These are phyloP conservation scores for Penicillium samsonianum DNA, from an alignment of 495 filamentous ascomycete genomes.

Conservation along the genomic window DNA sequence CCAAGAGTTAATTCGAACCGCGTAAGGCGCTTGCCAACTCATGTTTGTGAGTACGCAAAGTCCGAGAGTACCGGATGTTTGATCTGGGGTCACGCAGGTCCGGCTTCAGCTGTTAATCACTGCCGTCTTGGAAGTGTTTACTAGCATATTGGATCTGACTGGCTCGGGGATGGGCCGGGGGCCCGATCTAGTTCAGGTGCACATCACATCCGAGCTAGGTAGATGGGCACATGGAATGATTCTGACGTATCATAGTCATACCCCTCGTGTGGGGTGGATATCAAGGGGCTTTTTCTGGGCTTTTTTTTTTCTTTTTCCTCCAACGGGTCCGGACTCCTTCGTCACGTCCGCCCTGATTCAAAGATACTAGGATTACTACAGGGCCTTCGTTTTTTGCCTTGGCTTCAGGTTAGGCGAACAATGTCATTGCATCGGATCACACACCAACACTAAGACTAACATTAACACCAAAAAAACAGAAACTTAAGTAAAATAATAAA, in stretches of 20 bases:
- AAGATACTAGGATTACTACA: constrained; percentile 2
- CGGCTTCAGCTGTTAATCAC: constrained; percentile 13
- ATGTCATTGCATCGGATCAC: not conserved
- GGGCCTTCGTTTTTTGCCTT: not conserved
- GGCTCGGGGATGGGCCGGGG: constrained; percentile 12
- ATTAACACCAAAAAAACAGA: not conserved
- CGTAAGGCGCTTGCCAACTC: constrained; percentile 2
- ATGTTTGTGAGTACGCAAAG: constrained; percentile 5
- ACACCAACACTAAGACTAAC: too few relatives aligned
- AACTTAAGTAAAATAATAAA: not conserved
- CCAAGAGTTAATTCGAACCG: constrained; percentile 2
- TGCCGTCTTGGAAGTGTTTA: constrained; percentile 5
- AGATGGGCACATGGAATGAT: constrained; percentile 10
- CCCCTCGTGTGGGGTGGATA: constrained; percentile 11
- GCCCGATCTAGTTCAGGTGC: constrained; percentile 23
- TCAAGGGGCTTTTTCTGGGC: not conserved
- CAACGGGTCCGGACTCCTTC: constrained; percentile 15
- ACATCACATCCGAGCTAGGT: constrained; percentile 23
- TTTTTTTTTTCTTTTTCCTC: not conserved
- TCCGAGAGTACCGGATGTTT: constrained; percentile 12
- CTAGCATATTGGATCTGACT: constrained; percentile 22
- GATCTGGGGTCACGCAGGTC: constrained; percentile 10
- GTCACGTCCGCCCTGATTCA: constrained; percentile 14
- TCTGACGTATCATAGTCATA: constrained; percentile 29
- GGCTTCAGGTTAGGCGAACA: not conserved